Evolutionary conservation across 73 alveolate genomes (phyloP).

Genomic region (Stentor coeruleus): DNA sequence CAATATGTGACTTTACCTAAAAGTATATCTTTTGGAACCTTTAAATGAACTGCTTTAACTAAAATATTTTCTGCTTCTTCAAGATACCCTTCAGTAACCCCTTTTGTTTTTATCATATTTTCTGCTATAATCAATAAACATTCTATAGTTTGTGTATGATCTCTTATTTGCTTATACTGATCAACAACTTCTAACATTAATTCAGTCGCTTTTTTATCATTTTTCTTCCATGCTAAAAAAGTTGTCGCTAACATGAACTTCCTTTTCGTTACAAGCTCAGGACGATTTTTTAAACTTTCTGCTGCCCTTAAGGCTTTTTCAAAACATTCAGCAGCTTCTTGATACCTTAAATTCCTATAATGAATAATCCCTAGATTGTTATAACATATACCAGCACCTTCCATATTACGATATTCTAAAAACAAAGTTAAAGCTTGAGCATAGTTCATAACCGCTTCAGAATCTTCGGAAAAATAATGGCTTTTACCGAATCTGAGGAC

Average conservation of each 20-base stretch:
- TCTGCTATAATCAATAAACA: conserved; percentile 6
- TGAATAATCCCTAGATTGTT: conserved; percentile 54
- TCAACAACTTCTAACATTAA: background rate
- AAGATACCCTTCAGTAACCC: background rate
- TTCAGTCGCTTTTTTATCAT: background rate
- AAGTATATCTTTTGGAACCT: background rate
- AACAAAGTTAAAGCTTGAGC: conserved; percentile 59
- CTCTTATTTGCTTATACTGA: background rate
- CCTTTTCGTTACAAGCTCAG: background rate
- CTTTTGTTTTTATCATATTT: background rate
- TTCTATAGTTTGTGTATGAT: background rate
- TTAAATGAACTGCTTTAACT: background rate
- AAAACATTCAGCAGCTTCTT: conserved; percentile 50
- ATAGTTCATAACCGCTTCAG: conserved; percentile 49
- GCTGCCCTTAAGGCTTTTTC: conserved; percentile 34
- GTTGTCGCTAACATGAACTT: background rate
- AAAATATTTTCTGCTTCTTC: conserved; percentile 1
- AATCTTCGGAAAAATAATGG: conserved; percentile 41
- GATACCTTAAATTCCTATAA: conserved; percentile 40
- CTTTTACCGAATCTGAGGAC: conserved; percentile 47
- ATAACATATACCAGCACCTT: conserved; percentile 61
- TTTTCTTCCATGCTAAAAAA: background rate
- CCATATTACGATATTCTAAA: conserved; percentile 32
- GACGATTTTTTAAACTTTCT: background rate
- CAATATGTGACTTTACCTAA: background rate